These are phyloP conservation scores for Amanita subjunquillea DNA, from an alignment of 768 basidiomycete species.

Conservation along the genomic window DNA sequence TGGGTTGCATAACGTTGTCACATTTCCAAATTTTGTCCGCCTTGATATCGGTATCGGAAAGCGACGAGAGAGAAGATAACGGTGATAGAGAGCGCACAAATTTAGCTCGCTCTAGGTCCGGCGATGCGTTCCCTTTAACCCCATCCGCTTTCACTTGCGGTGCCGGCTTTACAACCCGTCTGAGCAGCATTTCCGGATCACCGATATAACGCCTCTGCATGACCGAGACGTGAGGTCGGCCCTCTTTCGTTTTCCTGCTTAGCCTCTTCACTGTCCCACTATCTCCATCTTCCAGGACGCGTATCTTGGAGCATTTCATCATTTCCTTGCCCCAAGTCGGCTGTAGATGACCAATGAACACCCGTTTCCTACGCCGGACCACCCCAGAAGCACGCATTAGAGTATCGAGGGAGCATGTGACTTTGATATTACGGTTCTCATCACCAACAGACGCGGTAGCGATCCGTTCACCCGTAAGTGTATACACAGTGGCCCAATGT, in stretches of 20 bases:
- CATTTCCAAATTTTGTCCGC: not conserved
- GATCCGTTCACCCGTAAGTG: constrained; percentile 17
- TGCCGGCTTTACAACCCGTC: not conserved
- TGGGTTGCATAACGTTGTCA: not conserved
- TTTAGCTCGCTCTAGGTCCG: not conserved
- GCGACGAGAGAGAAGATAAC: not conserved
- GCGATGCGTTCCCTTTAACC: not conserved
- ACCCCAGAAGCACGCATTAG: not conserved
- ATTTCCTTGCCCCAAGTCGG: constrained; percentile 18
- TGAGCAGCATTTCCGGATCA: constrained; percentile 3
- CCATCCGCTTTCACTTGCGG: not conserved
- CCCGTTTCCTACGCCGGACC: constrained; percentile 7
- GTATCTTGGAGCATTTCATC: not conserved
- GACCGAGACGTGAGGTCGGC: not conserved
- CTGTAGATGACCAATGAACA: constrained; percentile 21
- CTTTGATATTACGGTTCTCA: constrained; percentile 12
- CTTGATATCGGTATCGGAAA: not conserved
- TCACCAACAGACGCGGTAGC: constrained; percentile 16
- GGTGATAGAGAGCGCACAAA: not conserved
- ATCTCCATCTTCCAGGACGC: not conserved
- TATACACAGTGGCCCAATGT: constrained; percentile 22
- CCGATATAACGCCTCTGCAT: constrained; percentile 7
- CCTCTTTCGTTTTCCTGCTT: not conserved
- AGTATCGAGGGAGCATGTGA: constrained; percentile 10
- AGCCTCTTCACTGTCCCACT: not conserved